phyloP scores from a whole-genome alignment of 768 basidiomycete genomes.

The Nidula microcarpa region DNA sequence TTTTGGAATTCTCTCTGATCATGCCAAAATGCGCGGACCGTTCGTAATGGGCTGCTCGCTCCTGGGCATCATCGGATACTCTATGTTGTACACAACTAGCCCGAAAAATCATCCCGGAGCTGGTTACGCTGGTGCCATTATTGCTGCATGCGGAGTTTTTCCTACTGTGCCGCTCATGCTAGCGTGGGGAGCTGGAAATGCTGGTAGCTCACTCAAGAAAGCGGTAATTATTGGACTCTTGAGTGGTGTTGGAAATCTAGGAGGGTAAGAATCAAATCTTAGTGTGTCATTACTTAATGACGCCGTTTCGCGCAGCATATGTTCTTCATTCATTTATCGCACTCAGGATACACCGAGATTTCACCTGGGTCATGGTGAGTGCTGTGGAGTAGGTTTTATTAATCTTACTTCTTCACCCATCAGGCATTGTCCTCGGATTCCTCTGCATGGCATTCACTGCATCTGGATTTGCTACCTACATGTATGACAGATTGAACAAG shows the following conservation, averaged over 20 bases:
- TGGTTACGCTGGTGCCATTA: constrained; percentile 38
- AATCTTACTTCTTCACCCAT: too few species aligned
- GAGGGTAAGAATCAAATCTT: constrained; percentile 15
- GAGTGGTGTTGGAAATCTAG: constrained; percentile 43
- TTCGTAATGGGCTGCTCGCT: constrained; percentile 32
- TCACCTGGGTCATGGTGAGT: constrained; percentile 18
- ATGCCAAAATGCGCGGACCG: constrained; percentile 29
- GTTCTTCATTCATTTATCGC: constrained; percentile 24
- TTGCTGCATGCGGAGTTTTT: constrained; percentile 42
- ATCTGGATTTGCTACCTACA: too few species aligned
- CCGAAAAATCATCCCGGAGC: constrained; percentile 15
- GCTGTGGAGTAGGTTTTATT: too few species aligned
- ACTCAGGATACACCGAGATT: constrained; percentile 22
- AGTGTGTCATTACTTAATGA: background rate
- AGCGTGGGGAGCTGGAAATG: constrained; percentile 46
- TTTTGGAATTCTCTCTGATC: constrained; percentile 29
- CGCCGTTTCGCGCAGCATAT: constrained; percentile 21
- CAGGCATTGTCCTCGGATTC: too few species aligned
- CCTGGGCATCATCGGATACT: constrained; percentile 38
- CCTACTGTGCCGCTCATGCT: constrained; percentile 36
- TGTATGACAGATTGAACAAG: too few species aligned
- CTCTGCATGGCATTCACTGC: too few species aligned
- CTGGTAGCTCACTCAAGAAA: constrained; percentile 46
- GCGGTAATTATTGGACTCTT: constrained; percentile 45
- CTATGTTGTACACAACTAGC: constrained; percentile 31